Evolutionary conservation across 208 protist species (phyloP), one percentile per base, ranked within the genome.

Genomic region (Blechomonas ayalai): DNA sequence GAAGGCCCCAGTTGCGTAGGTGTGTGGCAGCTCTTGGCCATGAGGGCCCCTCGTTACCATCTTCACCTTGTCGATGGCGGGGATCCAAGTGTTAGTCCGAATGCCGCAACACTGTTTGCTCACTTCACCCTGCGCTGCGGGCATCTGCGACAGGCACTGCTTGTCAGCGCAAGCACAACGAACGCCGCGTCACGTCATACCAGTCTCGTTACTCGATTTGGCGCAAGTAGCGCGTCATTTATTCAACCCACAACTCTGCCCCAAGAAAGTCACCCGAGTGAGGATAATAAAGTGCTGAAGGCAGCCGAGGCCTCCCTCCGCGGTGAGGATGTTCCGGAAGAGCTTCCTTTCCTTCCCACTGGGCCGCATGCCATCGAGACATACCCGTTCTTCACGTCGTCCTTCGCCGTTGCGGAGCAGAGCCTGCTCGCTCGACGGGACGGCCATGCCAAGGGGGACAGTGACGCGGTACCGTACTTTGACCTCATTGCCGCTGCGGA

Each of bases 31-130:
- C n/a, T n/a, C n/a, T n/a, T n/a, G n/a, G n/a, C 3, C 29, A 63
- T 47, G 43, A 22, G 4, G 26, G 33, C 1, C 16, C 24, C 24
- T 26, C 59, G 59, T n/a, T 67, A 54, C 47, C 82, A 90, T 36
- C 33, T 90, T 27, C 82, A 90, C 57, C 66, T 90, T 50, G 82
- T 83, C 1, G 82, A 85, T 39, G 55, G 64, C 31, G 76, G 64
- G 13, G 52, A 56, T 24, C 20, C 46, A 6, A 39, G 33, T 1
- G 5, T 31, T 8, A n/a, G 15, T 16, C 24, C 59, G 22, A 67
- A 63, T 0, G 67, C 66, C 3, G 43, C 67, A 15, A 52, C 53
- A 9, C 40, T 89, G 8, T 82, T 89, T 23, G 79, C 76, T 5
- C 79, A 89, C 53, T 54, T 92, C 32, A 71, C 76, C 13, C 59